Evolutionary conservation across 495 filamentous ascomycete genomes (phyloP).

Genomic region (Lophiostoma macrostomum): DNA sequence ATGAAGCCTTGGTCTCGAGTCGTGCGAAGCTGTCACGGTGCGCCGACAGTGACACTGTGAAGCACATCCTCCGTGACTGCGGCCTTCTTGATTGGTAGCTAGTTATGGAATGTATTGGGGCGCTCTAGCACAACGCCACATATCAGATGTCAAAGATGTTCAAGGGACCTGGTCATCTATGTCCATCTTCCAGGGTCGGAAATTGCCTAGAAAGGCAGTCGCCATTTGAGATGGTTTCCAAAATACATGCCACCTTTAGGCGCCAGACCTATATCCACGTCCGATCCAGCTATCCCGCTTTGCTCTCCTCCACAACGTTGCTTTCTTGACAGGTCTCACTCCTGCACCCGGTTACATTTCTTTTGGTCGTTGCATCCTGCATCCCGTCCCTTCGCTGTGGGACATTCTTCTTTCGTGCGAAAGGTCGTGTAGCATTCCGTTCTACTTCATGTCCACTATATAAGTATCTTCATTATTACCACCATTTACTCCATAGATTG

Average conservation of each 20-base stretch:
- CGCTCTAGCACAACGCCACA: slow-evolving; percentile 1
- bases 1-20: slow-evolving; percentile 1
- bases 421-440: slow-evolving; percentile 14
- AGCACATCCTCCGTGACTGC: neutral
- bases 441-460: slow-evolving; percentile 4
- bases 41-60: neutral
- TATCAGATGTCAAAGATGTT: slow-evolving; percentile 9
- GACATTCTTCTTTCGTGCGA: neutral
- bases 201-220: neutral
- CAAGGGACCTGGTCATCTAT: slow-evolving; percentile 14
- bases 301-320: slow-evolving; percentile 6
- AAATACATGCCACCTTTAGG: slow-evolving; percentile 17
- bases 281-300: neutral
- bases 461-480: slow-evolving; percentile 18
- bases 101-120: neutral
- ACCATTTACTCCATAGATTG: slow-evolving; percentile 20
- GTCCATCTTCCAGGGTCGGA: slow-evolving; percentile 12
- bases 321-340: slow-evolving; percentile 16
- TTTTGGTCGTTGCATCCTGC: slow-evolving; percentile 17
- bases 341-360: slow-evolving; percentile 9
- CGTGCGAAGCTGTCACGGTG: slow-evolving; percentile 10
- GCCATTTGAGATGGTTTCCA: neutral
- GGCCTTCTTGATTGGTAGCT: slow-evolving; percentile 2
- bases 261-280: slow-evolving; percentile 10
- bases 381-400: slow-evolving; percentile 3